Base-by-base conservation (phyloP, 371 early-diverging fungal species). In the Lichtheimia ornata region DNA sequence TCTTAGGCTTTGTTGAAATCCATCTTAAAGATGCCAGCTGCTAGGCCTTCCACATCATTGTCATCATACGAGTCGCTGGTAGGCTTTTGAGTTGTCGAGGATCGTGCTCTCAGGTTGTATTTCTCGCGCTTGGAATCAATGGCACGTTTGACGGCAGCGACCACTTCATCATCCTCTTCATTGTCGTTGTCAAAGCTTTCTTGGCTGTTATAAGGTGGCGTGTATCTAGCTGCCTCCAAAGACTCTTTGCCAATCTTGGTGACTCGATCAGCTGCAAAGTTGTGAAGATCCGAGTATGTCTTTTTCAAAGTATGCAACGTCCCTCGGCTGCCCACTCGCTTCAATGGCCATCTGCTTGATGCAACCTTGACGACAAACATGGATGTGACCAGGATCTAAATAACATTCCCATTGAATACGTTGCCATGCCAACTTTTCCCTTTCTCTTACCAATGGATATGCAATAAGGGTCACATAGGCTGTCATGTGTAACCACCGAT, bases 261-360 rank as follows among this genome's bases (percentile, higher is more conserved):
- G 41, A 55, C 14, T 22, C 49, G 53, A 28, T 45, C 50, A 2
- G 45, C 45, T 15, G 56, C 44, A 50, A 49, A 61, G 5, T 43
- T 43, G 27, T 55, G 55, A 20, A 61, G 44, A 45, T 61, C 62
- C 17, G 62, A 42, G 13, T 61, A 61, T 45, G 55, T 53, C 20
- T 50, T 44, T 40, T 49, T 53, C 30, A 61, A 20, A 2, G 43
- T 47, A 15, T 61, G 24, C 4, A 55, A 49, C 15, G 56, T 52
- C 9, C 35, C 35, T 35, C 35, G 35, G 28, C 30, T 53, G 12
- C 27, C 61, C 41, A 6, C 52, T 42, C 17, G 42, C 17, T 43
- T 28, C 22, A 51, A 22, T 20, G 52, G 53, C 53, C 53, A 53
- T 24, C 44, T 44, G 9, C 43, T 12, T 3, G 15, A 12, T 27